phyloP scores from a whole-genome alignment of 2,329 filamentous ascomycete species.

The Ceratocystis destructans region DNA sequence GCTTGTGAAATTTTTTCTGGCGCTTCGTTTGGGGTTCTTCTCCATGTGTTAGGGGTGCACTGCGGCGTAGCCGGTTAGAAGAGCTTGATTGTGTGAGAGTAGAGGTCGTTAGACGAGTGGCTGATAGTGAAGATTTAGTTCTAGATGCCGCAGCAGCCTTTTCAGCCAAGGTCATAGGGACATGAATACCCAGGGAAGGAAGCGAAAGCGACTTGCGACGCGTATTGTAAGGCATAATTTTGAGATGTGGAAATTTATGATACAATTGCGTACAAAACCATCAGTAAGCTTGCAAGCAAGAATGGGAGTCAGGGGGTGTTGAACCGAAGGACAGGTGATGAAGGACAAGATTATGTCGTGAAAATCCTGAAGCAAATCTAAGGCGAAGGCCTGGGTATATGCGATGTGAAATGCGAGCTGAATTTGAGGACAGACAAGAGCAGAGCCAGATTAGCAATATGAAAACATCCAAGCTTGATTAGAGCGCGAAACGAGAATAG shows the following conservation, averaged over 20 bases:
- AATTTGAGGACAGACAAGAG: too few relatives aligned
- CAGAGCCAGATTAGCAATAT: too few relatives aligned
- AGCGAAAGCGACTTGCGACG: constrained; percentile 90
- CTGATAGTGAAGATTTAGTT: background rate
- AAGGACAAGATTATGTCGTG: too few relatives aligned
- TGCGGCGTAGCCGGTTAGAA: constrained; percentile 23
- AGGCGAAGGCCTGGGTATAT: too few relatives aligned
- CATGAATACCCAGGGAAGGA: constrained; percentile 80
- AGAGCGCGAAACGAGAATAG: too few relatives aligned
- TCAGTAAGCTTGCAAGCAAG: constrained; percentile 7
- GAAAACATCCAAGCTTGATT: too few relatives aligned
- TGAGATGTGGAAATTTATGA: constrained; percentile 11
- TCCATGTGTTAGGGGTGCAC: constrained; percentile 19
- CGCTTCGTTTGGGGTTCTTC: constrained; percentile 44
- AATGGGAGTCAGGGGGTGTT: background rate
- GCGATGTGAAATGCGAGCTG: too few relatives aligned
- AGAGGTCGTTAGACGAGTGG: constrained; percentile 20
- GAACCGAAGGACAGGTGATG: too few relatives aligned
- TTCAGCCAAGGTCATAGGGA: constrained; percentile 53
- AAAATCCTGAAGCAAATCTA: too few relatives aligned
- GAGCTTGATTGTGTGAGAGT: constrained; percentile 22
- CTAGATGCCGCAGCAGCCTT: constrained; percentile 36
- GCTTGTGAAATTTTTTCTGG: constrained; percentile 33
- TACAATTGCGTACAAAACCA: constrained; percentile 18
- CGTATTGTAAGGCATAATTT: constrained; percentile 80